Percentiles rank a stretch among this genome's conserved stretches.
These are phyloP conservation scores for Nannizzia gypsea DNA, from an alignment of 2,329 filamentous ascomycete genomes.

Conservation along the genomic window DNA sequence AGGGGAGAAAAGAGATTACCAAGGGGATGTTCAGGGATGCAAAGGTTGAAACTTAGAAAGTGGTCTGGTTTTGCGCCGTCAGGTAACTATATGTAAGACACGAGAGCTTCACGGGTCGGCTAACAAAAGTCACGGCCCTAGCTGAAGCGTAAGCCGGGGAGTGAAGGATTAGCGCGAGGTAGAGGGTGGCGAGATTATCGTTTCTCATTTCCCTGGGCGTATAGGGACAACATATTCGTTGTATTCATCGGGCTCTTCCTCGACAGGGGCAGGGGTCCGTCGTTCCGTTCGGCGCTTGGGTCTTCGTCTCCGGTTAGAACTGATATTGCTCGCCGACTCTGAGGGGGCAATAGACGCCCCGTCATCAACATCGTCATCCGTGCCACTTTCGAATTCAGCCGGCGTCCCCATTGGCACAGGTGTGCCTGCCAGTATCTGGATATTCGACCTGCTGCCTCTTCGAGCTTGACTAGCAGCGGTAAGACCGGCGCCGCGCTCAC, in stretches of 20 bases:
- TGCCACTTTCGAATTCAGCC: conserved; percentile 18
- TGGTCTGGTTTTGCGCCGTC: neutral
- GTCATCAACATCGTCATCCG: conserved; percentile 36
- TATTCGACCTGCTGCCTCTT: conserved; percentile 21
- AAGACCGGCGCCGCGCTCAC: conserved; percentile 71
- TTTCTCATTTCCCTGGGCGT: neutral
- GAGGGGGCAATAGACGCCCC: conserved; percentile 36
- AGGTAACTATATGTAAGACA: too few relatives aligned
- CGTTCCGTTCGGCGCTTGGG: conserved; percentile 38
- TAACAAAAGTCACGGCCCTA: too few relatives aligned
- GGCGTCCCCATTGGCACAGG: neutral
- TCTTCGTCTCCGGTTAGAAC: conserved; percentile 33
- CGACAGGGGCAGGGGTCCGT: conserved; percentile 37
- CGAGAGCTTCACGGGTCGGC: too few relatives aligned
- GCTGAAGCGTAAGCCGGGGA: too few relatives aligned
- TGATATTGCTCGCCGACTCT: conserved; percentile 40
- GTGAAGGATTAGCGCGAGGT: too few relatives aligned
- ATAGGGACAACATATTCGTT: neutral
- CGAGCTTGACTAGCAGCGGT: conserved; percentile 38
- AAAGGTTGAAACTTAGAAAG: too few relatives aligned
- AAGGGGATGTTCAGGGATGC: neutral
- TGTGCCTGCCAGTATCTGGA: conserved; percentile 5
- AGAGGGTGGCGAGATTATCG: too few relatives aligned
- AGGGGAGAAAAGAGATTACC: neutral
- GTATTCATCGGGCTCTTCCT: conserved; percentile 37